Base-by-base conservation (phyloP, 169 alveolate genomes). In the Cryptosporidium felis region DNA sequence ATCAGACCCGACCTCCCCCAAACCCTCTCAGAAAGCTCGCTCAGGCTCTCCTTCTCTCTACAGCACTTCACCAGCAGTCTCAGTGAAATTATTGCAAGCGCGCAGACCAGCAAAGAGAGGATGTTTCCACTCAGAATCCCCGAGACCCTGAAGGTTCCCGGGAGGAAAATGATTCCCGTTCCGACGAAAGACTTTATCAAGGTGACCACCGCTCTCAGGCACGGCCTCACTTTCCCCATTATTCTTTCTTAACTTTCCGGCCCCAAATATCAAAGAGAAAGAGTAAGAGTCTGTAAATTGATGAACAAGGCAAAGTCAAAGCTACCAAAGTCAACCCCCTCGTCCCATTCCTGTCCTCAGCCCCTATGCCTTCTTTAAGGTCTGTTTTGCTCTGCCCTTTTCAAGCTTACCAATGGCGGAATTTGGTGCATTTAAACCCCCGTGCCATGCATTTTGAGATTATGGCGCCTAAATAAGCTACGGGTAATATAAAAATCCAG, bases 1-100 rank as follows among this genome's bases (percentile, higher is more conserved):
- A 49, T 32, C 66, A 74, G 28, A 5, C 85, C 85, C 32, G 67
- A 34, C 28, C 61, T 74, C 5, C 85, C 85, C 85, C 85, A 74
- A 16, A 26, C 58, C 9, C 67, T 32, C 28, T 74, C 58, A 6
- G 74, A 65, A 5, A 74, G 28, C 34, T 53, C 67, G 9, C 85
- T 49, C 23, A 74, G 41, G 3, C 44, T 74, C 16, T 74, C 85
- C 21, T 53, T 56, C n/a, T 30, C 67, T 34, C 36, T 36, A 0
- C 85, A 74, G n/a, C 85, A 74, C 14, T 74, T 56, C 5, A 74
- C 66, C 38, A 74, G 26, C 1, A 53, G 26, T 36, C 67, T 49
- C 44, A 74, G 10, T 36, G 85, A 53, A 34, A 74, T 12, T 14
- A 74, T 74, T 28, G 85, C 85, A 21, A 74, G 16, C 8, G 56